Evolutionary conservation across 2,329 filamentous ascomycete species (phyloP).

Genomic region (Fusarium sp.): DNA sequence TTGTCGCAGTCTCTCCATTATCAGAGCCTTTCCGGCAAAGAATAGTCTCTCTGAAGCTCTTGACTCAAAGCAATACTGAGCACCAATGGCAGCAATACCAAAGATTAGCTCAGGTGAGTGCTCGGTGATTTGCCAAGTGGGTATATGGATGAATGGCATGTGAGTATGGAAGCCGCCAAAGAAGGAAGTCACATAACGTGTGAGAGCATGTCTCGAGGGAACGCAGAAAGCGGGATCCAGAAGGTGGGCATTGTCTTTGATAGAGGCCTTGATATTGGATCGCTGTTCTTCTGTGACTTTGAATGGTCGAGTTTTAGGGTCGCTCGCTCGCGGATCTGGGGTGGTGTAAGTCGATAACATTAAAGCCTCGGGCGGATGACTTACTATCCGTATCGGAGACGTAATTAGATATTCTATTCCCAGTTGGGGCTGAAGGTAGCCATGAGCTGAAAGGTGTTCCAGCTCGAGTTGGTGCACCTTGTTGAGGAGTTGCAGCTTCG

Average conservation of each 20-base stretch:
- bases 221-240: slow-evolving; percentile 50
- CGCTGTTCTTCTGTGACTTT: slow-evolving; percentile 54
- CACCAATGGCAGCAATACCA: slow-evolving; percentile 52
- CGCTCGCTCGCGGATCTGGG: slow-evolving; percentile 12
- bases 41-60: slow-evolving; percentile 54
- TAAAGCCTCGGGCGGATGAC: no score
- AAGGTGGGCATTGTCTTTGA: slow-evolving; percentile 24
- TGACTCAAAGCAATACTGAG: slow-evolving; percentile 57
- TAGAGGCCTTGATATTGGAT: slow-evolving; percentile 35
- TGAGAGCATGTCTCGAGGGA: slow-evolving; percentile 55
- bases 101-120: slow-evolving; percentile 52
- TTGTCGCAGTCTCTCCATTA: slow-evolving; percentile 50
- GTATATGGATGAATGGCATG: slow-evolving; percentile 56
- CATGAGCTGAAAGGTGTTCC: slow-evolving; percentile 56
- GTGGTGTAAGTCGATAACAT: no score
- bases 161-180: slow-evolving; percentile 55
- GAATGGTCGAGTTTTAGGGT: slow-evolving; percentile 32
- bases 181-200: slow-evolving; percentile 50
- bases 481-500: not conserved
- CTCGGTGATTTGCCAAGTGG: slow-evolving; percentile 52
- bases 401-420: slow-evolving; percentile 45
- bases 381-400: slow-evolving; percentile 19
- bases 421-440: slow-evolving; percentile 54
- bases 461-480: slow-evolving; percentile 6
- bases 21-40: slow-evolving; percentile 50